Percentiles rank a stretch among this genome's conserved stretches.
Conservation (phyloP, 148 eudicot genomes). For the Cornus kousa region DNA sequence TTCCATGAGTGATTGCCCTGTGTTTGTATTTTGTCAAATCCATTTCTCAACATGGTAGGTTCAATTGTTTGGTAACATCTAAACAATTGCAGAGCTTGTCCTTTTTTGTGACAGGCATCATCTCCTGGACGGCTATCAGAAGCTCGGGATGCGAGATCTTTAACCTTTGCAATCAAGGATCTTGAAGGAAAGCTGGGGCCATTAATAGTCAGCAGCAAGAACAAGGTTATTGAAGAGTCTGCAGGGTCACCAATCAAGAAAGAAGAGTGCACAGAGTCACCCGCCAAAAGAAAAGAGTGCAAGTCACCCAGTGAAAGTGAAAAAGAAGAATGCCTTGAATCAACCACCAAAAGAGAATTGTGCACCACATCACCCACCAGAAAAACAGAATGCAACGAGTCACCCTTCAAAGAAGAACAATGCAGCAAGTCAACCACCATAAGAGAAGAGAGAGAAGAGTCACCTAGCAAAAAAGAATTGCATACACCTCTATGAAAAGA, state of each 20-base stretch:
- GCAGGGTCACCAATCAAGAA: conserved; percentile 1
- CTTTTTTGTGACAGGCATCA: conserved; percentile 37
- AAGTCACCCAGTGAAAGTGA: neutral
- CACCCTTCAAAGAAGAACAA: conserved; percentile 10
- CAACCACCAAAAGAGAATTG: neutral
- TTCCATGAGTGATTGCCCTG: neutral
- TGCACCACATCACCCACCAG: too few relatives aligned
- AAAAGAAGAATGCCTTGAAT: neutral
- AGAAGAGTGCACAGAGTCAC: neutral
- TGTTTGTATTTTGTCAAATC: neutral
- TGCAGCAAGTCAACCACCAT: neutral
- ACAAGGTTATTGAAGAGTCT: conserved; percentile 5
- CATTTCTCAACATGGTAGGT: neutral
- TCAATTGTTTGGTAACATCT: neutral
- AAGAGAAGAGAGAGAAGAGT: neutral
- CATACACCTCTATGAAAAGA: neutral
- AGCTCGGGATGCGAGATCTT: conserved; percentile 70
- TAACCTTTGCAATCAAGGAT: conserved; percentile 51
- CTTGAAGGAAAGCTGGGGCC: conserved; percentile 69
- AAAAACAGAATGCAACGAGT: conserved; percentile 1
- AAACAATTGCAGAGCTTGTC: neutral
- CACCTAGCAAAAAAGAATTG: neutral
- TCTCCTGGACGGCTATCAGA: conserved; percentile 46
- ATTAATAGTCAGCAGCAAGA: conserved; percentile 24
- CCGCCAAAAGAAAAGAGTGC: neutral